These are phyloP conservation scores for Meira miltonrushii DNA, from an alignment of 1,284 basidiomycete genomes.

Conservation along the genomic window DNA sequence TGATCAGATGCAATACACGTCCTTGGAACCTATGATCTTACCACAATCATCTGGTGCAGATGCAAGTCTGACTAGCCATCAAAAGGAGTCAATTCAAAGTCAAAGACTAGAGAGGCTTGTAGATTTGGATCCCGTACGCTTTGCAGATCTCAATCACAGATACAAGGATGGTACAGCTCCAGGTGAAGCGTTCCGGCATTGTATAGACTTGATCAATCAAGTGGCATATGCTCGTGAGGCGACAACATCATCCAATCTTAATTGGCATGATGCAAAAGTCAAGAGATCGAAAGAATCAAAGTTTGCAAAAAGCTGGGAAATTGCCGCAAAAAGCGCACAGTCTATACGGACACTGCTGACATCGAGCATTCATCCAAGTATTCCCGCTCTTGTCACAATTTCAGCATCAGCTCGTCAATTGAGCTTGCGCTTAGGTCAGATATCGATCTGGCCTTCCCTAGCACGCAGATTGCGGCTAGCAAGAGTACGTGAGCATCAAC, in stretches of 20 bases:
- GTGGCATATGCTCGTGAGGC: too few relatives aligned
- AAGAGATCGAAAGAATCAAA: too few relatives aligned
- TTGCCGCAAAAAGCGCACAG: slow-evolving; percentile 1
- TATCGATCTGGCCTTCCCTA: slow-evolving; percentile 50
- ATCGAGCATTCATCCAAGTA: too few relatives aligned
- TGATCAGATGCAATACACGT: slow-evolving; percentile 60
- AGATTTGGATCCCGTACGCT: slow-evolving; percentile 31
- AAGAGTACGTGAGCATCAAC: slow-evolving; percentile 14
- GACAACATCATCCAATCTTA: too few relatives aligned
- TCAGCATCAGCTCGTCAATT: background rate
- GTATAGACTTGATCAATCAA: too few relatives aligned
- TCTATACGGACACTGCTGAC: background rate
- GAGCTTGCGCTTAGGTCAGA: slow-evolving; percentile 2
- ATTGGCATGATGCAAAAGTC: too few relatives aligned
- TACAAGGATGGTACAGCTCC: slow-evolving; percentile 4
- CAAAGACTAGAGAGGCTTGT: slow-evolving; percentile 22
- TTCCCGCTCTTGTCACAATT: too few relatives aligned
- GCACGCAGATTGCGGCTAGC: slow-evolving; percentile 16
- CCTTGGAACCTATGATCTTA: slow-evolving; percentile 56
- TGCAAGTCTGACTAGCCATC: slow-evolving; percentile 2
- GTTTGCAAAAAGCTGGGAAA: slow-evolving; percentile 9
- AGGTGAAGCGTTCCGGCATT: slow-evolving; percentile 3
- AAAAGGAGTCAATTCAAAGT: slow-evolving; percentile 17
- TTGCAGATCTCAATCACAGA: slow-evolving; percentile 33
- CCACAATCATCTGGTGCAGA: slow-evolving; percentile 15